These are phyloP conservation scores for Leavenworthia alabamica DNA, from an alignment of 345 rosid species.

Conservation along the genomic window DNA sequence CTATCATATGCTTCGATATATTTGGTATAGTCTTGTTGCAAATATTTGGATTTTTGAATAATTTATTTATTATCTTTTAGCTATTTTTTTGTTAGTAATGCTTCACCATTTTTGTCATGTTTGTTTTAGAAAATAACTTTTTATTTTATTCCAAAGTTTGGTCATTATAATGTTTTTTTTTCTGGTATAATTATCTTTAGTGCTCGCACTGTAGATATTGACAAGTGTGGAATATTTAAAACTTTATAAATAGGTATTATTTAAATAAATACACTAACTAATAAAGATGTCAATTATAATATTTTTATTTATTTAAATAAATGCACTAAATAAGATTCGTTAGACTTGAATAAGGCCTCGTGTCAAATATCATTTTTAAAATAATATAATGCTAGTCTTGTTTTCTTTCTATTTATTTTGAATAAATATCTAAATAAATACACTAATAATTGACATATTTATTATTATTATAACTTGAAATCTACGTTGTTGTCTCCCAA, in stretches of 20 bases:
- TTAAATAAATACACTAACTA: too few species aligned
- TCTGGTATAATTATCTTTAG: background rate
- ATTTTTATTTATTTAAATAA: too few species aligned
- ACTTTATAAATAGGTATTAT: background rate
- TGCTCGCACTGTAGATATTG: slow-evolving; percentile 9
- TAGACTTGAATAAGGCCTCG: slow-evolving; percentile 13
- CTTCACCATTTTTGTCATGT: background rate
- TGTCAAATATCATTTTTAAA: background rate
- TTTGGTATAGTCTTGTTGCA: background rate
- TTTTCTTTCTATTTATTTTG: background rate
- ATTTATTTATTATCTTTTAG: background rate
- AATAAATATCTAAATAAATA: background rate
- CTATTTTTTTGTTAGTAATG: background rate
- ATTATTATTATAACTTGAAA: slow-evolving; percentile 3
- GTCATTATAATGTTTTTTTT: background rate
- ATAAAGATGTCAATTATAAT: too few species aligned
- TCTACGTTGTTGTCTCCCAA: slow-evolving; percentile 21
- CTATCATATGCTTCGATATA: background rate
- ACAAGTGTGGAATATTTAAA: background rate
- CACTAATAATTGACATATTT: background rate
- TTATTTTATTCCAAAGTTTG: too few species aligned
- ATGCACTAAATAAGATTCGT: too few species aligned
- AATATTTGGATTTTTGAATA: background rate
- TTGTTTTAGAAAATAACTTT: background rate
- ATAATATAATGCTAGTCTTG: background rate